Conservation (phyloP, 768 basidiomycete genomes). For the Hortiboletus flavorubellus region DNA sequence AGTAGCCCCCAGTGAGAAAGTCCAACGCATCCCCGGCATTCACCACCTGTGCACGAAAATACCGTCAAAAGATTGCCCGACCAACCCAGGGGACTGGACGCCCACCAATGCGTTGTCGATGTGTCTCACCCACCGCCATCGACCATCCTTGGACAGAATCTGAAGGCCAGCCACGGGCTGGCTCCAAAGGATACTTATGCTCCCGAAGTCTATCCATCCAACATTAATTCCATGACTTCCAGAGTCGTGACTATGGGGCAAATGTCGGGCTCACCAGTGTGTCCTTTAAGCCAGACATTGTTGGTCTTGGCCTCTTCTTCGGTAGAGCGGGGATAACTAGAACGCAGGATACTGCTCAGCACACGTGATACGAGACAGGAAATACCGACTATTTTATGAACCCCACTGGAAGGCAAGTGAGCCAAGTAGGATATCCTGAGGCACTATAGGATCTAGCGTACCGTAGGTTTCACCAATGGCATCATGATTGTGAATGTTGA, state of each 20-base stretch:
- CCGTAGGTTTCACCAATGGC: constrained; percentile 42
- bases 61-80: background rate
- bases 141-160: constrained; percentile 48
- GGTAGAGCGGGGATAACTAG: constrained; percentile 46
- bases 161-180: constrained; percentile 60
- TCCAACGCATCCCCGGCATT: constrained; percentile 60
- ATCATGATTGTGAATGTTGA: constrained; percentile 44
- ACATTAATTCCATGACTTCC: background rate
- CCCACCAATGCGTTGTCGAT: constrained; percentile 55
- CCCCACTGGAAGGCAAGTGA: constrained; percentile 38
- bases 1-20: constrained; percentile 59
- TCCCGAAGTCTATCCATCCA: constrained; percentile 43
- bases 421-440: background rate
- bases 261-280: constrained; percentile 40
- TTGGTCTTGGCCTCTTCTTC: constrained; percentile 51
- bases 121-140: constrained; percentile 60
- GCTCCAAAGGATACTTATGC: constrained; percentile 55
- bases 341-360: background rate
- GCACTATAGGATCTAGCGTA: constrained; percentile 15
- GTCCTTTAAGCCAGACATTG: constrained; percentile 62
- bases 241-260: too few relatives aligned
- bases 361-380: background rate
- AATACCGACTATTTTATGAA: constrained; percentile 62
- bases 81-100: background rate
- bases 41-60: constrained; percentile 43